Conservation (phyloP, 177 flowering plant genomes). For the Vitis hybrid region DNA sequence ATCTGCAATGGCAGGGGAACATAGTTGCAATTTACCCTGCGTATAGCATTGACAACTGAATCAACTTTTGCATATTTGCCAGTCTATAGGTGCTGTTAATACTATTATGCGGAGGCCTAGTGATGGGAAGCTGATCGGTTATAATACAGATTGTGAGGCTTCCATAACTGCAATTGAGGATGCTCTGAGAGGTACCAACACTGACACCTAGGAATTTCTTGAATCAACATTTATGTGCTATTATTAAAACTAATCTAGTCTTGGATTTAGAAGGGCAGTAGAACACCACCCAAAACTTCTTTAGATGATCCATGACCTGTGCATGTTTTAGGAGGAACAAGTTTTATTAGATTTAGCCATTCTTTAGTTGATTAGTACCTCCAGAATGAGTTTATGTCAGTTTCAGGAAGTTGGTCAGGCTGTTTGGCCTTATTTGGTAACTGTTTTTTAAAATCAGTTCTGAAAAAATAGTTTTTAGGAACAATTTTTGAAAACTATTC, state of each 20-base stretch:
- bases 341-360: not conserved
- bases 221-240: not conserved
- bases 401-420: not conserved
- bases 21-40: not conserved
- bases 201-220: not conserved
- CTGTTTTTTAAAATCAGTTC: too few relatives aligned
- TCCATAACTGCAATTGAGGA: slow-evolving; percentile 13
- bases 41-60: not conserved
- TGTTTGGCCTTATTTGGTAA: not conserved
- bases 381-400: too few relatives aligned
- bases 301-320: not conserved
- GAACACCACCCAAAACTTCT: not conserved
- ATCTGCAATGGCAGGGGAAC: not conserved
- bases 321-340: not conserved
- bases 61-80: not conserved
- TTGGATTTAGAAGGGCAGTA: not conserved
- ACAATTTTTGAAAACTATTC: too few relatives aligned
- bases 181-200: slow-evolving; percentile 12
- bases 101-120: slow-evolving; percentile 18
- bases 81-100: slow-evolving; percentile 20
- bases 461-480: too few relatives aligned
- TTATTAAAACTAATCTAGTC: not conserved
- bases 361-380: too few relatives aligned
- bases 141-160: slow-evolving; percentile 23
- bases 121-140: slow-evolving; percentile 20